These are phyloP conservation scores for Globisporangium lucens DNA, from an alignment of 352 stramenopile genomes.

Conservation along the genomic window DNA sequence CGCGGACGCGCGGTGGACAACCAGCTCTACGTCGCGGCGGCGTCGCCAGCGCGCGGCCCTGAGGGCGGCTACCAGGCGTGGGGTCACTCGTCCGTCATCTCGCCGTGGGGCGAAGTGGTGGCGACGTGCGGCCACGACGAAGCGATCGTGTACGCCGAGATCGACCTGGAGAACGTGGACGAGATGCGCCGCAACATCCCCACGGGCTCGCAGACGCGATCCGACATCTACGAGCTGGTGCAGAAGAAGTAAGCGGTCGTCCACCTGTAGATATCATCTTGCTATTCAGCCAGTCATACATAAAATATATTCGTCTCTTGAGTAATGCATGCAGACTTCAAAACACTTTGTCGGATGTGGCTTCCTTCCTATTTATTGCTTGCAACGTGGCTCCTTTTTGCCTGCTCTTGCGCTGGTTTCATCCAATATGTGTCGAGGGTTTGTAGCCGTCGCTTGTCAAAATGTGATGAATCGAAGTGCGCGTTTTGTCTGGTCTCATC, in stretches of 20 bases:
- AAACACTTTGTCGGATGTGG: too few relatives aligned
- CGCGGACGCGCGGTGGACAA: slow-evolving; percentile 92
- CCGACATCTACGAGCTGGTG: slow-evolving; percentile 94
- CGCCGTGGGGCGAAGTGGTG: slow-evolving; percentile 97
- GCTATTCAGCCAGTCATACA: background rate
- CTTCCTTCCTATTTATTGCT: too few relatives aligned
- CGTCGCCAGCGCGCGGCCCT: slow-evolving; percentile 93
- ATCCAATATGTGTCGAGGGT: too few relatives aligned
- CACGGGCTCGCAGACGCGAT: slow-evolving; percentile 92
- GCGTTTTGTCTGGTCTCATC: too few relatives aligned
- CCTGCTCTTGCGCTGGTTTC: too few relatives aligned
- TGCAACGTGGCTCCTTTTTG: too few relatives aligned
- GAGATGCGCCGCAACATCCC: slow-evolving; percentile 97
- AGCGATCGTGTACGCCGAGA: slow-evolving; percentile 93
- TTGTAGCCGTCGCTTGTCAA: too few relatives aligned
- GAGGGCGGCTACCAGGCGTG: slow-evolving; percentile 98
- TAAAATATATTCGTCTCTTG: background rate
- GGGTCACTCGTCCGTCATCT: slow-evolving; percentile 97
- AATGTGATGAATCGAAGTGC: too few relatives aligned
- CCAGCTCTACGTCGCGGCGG: slow-evolving; percentile 96
- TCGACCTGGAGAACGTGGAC: slow-evolving; percentile 93
- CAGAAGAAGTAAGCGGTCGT: slow-evolving; percentile 48
- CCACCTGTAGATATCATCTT: background rate
- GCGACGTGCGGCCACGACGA: slow-evolving; percentile 93
- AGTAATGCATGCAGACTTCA: background rate